phyloP scores from a whole-genome alignment of 768 basidiomycete species.

The Auriculariales sp. region DNA sequence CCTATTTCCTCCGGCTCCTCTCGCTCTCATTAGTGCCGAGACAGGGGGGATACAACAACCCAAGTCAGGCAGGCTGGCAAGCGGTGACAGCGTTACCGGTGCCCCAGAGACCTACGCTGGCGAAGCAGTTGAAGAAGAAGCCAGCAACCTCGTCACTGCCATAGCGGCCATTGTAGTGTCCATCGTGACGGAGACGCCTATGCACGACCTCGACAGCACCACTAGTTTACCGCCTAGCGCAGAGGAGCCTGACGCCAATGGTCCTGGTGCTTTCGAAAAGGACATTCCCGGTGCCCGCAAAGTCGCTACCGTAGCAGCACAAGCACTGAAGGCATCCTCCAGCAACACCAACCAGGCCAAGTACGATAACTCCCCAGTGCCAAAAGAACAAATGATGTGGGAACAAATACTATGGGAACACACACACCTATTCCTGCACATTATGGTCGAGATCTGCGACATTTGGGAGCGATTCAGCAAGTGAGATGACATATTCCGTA shows the following conservation, averaged over 20 bases:
- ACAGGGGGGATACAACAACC: slow-evolving; percentile 21
- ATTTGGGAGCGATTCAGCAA: slow-evolving; percentile 27
- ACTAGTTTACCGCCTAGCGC: background rate
- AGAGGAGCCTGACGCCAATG: background rate
- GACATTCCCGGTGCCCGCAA: slow-evolving; percentile 18
- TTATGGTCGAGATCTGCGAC: slow-evolving; percentile 20
- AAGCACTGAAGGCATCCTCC: slow-evolving; percentile 15
- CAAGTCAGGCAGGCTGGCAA: slow-evolving; percentile 17
- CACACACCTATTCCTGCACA: slow-evolving; percentile 21
- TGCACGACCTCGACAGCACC: slow-evolving; percentile 6
- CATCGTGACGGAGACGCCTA: slow-evolving; percentile 16
- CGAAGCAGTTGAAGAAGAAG: slow-evolving; percentile 24
- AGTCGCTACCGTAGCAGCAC: slow-evolving; percentile 12
- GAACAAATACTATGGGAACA: no score
- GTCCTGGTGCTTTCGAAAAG: slow-evolving; percentile 8
- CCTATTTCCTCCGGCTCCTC: slow-evolving; percentile 23
- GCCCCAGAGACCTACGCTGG: slow-evolving; percentile 21
- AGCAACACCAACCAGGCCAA: slow-evolving; percentile 10
- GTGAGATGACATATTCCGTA: background rate
- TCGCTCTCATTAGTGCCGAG: slow-evolving; percentile 16
- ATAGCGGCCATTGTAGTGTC: slow-evolving; percentile 18
- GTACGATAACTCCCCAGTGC: slow-evolving; percentile 16
- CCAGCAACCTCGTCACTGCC: slow-evolving; percentile 19
- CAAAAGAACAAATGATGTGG: slow-evolving; percentile 18
- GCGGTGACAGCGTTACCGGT: slow-evolving; percentile 18